phyloP scores from a whole-genome alignment of 116 monocot genomes.

The Cymodocea nodosa region DNA sequence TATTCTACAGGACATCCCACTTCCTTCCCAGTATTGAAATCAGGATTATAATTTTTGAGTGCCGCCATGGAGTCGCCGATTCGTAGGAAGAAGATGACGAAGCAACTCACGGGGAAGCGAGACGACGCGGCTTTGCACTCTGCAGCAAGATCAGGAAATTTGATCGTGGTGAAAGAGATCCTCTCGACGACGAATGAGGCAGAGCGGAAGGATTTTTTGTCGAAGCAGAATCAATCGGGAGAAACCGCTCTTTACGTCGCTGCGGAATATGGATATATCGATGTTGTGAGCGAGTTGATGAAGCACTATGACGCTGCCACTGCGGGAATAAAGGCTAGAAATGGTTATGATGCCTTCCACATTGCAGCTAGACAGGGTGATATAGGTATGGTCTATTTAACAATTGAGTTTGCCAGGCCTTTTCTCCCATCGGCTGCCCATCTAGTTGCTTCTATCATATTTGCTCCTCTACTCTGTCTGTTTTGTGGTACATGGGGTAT shows the following conservation, averaged over 20 bases:
- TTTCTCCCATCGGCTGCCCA: too few relatives aligned
- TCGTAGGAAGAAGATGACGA: slow-evolving; percentile 83
- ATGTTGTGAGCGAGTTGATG: slow-evolving; percentile 67
- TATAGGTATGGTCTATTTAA: slow-evolving; percentile 40
- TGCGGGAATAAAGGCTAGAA: slow-evolving; percentile 65
- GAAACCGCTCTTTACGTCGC: slow-evolving; percentile 83
- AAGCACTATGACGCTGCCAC: slow-evolving; percentile 39
- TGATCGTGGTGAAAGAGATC: slow-evolving; percentile 30
- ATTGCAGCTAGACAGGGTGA: slow-evolving; percentile 83
- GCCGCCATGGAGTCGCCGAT: slow-evolving; percentile 35
- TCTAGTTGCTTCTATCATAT: too few relatives aligned
- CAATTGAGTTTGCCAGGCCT: too few relatives aligned
- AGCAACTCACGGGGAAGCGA: slow-evolving; percentile 76
- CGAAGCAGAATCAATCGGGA: slow-evolving; percentile 70
- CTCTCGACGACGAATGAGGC: slow-evolving; percentile 24
- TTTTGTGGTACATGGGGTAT: too few relatives aligned
- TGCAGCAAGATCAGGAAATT: slow-evolving; percentile 60
- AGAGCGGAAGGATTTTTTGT: slow-evolving; percentile 35
- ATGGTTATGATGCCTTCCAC: slow-evolving; percentile 81
- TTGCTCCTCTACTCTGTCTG: too few relatives aligned
- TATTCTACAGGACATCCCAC: too few relatives aligned
- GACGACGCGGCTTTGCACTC: slow-evolving; percentile 74
- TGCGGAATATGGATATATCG: slow-evolving; percentile 75
- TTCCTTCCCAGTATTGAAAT: not conserved
- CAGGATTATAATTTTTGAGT: not conserved